Evolutionary conservation across 371 early-diverging fungal species (phyloP).

Genomic region (Rhizopus stolonifer): DNA sequence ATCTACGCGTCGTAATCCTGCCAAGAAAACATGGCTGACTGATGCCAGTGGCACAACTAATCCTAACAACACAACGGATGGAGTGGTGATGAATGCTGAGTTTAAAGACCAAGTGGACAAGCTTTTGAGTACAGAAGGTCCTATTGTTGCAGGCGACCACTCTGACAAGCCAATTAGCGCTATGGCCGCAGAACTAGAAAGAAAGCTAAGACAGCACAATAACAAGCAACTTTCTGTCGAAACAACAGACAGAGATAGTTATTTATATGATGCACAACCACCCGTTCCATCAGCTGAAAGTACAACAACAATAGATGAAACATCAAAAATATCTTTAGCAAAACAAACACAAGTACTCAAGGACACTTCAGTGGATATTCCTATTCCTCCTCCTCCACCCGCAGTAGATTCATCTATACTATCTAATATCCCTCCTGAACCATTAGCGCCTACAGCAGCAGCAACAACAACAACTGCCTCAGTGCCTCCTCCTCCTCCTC

Average conservation of each 20-base stretch:
- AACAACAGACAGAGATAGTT: neutral
- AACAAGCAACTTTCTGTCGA: neutral
- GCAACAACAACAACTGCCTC: neutral
- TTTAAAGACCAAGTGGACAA: conserved; percentile 23
- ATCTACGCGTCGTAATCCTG: conserved; percentile 32
- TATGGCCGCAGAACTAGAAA: conserved; percentile 39
- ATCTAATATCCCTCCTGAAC: neutral
- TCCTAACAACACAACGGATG: conserved; percentile 8
- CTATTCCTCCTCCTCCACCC: neutral
- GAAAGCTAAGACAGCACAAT: conserved; percentile 21
- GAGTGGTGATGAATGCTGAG: conserved; percentile 15
- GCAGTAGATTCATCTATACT: neutral
- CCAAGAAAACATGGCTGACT: conserved; percentile 16
- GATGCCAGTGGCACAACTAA: conserved; percentile 1
- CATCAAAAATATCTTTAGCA: neutral
- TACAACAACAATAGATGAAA: neutral
- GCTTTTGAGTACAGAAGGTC: conserved; percentile 8
- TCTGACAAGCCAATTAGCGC: conserved; percentile 38
- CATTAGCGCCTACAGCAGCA: neutral
- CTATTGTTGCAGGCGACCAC: conserved; percentile 9
- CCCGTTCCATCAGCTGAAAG: neutral
- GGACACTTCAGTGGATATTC: neutral
- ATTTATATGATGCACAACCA: neutral
- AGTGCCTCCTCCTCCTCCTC: conserved; percentile 4
- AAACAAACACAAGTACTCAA: neutral